Base-by-base conservation (phyloP, 2,329 filamentous ascomycete genomes). In the Fusarium robinianum region DNA sequence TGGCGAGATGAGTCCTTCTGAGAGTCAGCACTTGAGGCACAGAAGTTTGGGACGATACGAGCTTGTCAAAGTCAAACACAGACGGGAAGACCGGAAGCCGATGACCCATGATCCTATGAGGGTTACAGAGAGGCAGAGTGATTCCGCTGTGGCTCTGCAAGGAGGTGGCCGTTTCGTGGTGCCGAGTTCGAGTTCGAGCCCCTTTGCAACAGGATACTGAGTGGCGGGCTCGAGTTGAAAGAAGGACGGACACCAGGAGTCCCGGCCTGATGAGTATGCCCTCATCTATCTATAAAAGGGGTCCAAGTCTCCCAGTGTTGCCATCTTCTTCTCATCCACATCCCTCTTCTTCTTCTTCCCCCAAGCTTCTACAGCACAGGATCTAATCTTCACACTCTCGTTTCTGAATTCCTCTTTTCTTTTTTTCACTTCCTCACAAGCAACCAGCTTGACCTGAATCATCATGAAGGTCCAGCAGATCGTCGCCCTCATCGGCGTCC, bases 381-480 rank as follows among this genome's bases (percentile, higher is more conserved):
- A 43, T 45, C 34, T 22, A 17, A 39, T 15, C 27, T 34, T 18
- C 23, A 46, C 19, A 53, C 31, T 32, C 24, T 50, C 41, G 30
- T 29, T 50, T 31, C 31, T 40, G 39, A 39, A 17, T 7, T 24
- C 26, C 34, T 19, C 22, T 34, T 25, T 16, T 17, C 14, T 17
- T 36, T 22, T n/a, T 22, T 22, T 31, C 30, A 31, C 15, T 25
- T 18, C 29, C 30, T 23, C 11, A 42, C 23, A 47, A 32, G 3
- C 10, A 29, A 11, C 18, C 12, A 18, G 11, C 23, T 7, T 10
- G n/a, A 10, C 22, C 24, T 43, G n/a, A n/a, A n/a, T 29, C 38
- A 53, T 15, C 17, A 45, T 47, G 41, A 50, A 55, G 33, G 23
- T 55, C 18, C 29, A 43, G n/a, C 49, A 47, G 26, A 33, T 48